Percentiles rank a stretch among this genome's conserved stretches.
Conservation (phyloP, 352 stramenopile species). For the Thraustochytrium striatum region DNA sequence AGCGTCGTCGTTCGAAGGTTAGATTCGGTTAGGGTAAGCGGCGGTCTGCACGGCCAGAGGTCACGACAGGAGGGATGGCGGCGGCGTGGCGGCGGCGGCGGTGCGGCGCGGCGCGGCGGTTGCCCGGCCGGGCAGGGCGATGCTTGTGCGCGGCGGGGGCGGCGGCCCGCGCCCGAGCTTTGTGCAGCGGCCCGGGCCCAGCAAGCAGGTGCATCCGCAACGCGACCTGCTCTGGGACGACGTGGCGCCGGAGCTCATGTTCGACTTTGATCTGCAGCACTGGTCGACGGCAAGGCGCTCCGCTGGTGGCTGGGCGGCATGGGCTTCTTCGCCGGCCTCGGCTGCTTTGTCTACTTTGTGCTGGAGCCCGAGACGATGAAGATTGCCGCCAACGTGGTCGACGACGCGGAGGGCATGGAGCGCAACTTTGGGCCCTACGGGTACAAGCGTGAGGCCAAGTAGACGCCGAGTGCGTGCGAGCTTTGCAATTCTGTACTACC, state of each 20-base stretch:
- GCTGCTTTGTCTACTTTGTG: not conserved
- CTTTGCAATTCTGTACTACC: not conserved
- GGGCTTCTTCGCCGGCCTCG: constrained; percentile 11
- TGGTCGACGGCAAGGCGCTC: not conserved
- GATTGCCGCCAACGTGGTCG: not conserved
- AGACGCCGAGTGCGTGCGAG: not conserved
- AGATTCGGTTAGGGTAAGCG: not conserved
- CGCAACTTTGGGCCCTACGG: not conserved
- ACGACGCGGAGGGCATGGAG: not conserved
- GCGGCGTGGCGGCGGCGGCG: too few species aligned
- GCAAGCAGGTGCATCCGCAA: constrained; percentile 24
- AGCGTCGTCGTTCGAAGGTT: not conserved
- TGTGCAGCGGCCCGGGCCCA: not conserved
- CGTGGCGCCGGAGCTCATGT: constrained; percentile 31
- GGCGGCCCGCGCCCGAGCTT: constrained; percentile 6
- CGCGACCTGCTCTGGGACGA: constrained; percentile 47
- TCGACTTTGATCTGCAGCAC: constrained; percentile 47
- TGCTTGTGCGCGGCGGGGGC: constrained; percentile 20
- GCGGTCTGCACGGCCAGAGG: not conserved
- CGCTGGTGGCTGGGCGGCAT: constrained; percentile 34
- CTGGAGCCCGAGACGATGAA: not conserved
- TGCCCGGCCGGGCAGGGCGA: too few species aligned
- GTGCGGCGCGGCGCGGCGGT: too few species aligned
- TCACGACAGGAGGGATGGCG: not conserved
- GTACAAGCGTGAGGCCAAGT: not conserved